Percentiles rank a stretch among this genome's conserved stretches.
Evolutionary conservation across 257 asterid genomes (phyloP).

Genomic region (Ajuga chamaepitys): DNA sequence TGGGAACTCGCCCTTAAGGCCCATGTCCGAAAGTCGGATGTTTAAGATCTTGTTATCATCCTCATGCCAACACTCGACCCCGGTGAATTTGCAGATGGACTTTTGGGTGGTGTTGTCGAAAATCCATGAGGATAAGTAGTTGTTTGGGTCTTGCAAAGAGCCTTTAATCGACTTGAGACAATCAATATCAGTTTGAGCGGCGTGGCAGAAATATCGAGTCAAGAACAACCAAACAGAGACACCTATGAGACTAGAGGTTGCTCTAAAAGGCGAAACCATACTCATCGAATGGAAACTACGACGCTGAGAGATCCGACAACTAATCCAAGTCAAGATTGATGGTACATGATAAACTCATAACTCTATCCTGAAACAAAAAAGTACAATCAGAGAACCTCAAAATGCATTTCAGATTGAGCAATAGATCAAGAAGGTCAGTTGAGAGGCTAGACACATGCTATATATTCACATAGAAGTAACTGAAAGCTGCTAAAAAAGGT

Average conservation of each 20-base stretch:
- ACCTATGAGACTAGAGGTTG: slow-evolving; percentile 18
- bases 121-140: slow-evolving; percentile 48
- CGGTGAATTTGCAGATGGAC: slow-evolving; percentile 55
- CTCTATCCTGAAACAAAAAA: slow-evolving; percentile 27
- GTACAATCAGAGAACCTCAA: slow-evolving; percentile 9
- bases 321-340: slow-evolving; percentile 11
- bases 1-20: slow-evolving; percentile 77
- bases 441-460: background rate
- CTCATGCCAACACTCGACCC: slow-evolving; percentile 76
- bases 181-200: slow-evolving; percentile 44
- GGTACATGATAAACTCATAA: slow-evolving; percentile 5
- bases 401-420: background rate
- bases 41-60: slow-evolving; percentile 61
- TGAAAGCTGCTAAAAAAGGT: background rate
- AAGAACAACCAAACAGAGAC: slow-evolving; percentile 36
- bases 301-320: background rate
- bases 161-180: slow-evolving; percentile 46
- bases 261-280: slow-evolving; percentile 23
- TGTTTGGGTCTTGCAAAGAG: slow-evolving; percentile 51
- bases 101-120: slow-evolving; percentile 50
- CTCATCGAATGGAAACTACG: slow-evolving; percentile 9
- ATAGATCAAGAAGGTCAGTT: background rate
- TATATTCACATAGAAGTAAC: background rate
- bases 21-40: slow-evolving; percentile 51
- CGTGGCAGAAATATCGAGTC: slow-evolving; percentile 19